A percentile compares a stretch with the other conserved stretches of the same genome.
Conservation (phyloP, 2,329 filamentous ascomycete species). For the Colletotrichum sp. region DNA sequence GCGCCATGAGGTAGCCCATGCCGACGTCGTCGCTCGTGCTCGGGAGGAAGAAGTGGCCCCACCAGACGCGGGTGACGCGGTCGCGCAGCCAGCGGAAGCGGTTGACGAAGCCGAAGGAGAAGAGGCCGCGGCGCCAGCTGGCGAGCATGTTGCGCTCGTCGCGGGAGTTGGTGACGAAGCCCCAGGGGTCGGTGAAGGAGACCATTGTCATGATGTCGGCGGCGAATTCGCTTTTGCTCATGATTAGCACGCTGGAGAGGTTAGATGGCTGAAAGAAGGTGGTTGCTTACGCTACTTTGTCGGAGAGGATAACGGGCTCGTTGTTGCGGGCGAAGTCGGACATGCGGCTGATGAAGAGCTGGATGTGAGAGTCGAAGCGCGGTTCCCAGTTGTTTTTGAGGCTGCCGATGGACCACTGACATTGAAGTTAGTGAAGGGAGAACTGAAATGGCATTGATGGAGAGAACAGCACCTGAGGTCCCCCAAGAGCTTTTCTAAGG, state of each 20-base stretch:
- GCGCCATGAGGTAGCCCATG: slow-evolving; percentile 9
- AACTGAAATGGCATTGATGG: not conserved
- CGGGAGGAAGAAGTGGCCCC: not conserved
- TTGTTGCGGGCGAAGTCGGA: not conserved
- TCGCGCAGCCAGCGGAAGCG: slow-evolving; percentile 5
- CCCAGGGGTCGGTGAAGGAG: slow-evolving; percentile 4
- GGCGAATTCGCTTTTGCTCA: not conserved
- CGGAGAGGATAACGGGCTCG: not conserved
- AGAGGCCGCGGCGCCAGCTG: not conserved
- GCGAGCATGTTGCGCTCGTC: slow-evolving; percentile 5
- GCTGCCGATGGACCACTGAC: not conserved
- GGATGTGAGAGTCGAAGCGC: slow-evolving; percentile 1
- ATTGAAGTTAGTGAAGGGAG: not conserved
- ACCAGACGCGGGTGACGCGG: not conserved
- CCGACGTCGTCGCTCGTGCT: not conserved
- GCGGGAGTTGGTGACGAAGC: slow-evolving; percentile 2
- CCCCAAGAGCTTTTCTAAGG: not conserved
- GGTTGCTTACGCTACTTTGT: not conserved
- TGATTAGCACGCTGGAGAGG: no score
- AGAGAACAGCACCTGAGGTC: not conserved
- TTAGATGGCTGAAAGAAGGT: no score
- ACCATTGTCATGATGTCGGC: slow-evolving; percentile 13
- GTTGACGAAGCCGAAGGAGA: not conserved
- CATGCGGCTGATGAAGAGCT: not conserved
- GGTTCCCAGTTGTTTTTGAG: slow-evolving; percentile 9